phyloP scores from a whole-genome alignment of 148 eudicot genomes.

The Pharnaceum exiguum region DNA sequence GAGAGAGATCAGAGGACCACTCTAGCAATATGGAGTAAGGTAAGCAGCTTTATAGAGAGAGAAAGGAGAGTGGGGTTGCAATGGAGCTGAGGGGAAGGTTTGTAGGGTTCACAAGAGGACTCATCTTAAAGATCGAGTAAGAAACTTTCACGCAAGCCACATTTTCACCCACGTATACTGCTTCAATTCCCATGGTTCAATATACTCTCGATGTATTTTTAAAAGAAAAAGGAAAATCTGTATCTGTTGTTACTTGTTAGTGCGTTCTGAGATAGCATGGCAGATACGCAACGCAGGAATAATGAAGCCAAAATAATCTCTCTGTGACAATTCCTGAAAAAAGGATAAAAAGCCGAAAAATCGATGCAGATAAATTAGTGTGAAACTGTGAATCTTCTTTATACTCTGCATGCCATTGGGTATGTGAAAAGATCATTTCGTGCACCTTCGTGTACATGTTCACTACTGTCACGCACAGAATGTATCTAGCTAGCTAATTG shows the following conservation, averaged over 20 bases:
- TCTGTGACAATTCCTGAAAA: not conserved
- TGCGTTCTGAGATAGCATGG: slow-evolving; percentile 31
- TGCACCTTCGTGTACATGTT: no score
- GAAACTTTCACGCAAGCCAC: slow-evolving; percentile 21
- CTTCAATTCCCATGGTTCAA: not conserved
- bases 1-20: slow-evolving; percentile 15
- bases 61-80: slow-evolving; percentile 3
- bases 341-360: not conserved
- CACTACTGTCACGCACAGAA: no score
- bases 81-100: not conserved
- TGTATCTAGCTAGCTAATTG: no score
- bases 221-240: no score
- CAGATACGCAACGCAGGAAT: slow-evolving; percentile 17
- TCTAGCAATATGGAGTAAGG: slow-evolving; percentile 11
- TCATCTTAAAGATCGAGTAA: not conserved
- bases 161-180: slow-evolving; percentile 24
- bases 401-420: no score
- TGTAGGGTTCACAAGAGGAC: slow-evolving; percentile 16
- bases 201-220: not conserved
- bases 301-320: slow-evolving; percentile 8
- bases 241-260: slow-evolving; percentile 8
- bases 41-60: slow-evolving; percentile 29
- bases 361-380: no score
- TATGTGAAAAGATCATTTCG: no score
- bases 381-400: no score